A percentile compares a stretch with the other conserved stretches of the same genome.
Conservation (phyloP, 2,329 filamentous ascomycete species). For the Thermoascus crustaceus region DNA sequence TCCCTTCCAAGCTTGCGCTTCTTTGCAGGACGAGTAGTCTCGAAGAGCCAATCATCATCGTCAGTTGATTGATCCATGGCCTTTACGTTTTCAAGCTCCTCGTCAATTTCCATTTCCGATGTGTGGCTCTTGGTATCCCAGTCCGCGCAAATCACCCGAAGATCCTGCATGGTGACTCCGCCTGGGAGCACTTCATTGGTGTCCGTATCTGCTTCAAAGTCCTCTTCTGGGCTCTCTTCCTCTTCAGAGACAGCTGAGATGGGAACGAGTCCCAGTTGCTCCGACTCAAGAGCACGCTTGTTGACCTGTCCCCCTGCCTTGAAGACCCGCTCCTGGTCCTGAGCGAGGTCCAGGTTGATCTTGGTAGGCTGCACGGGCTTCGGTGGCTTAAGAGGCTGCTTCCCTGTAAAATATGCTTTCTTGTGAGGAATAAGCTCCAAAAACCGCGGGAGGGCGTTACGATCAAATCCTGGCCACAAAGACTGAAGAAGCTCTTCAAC, state of each 20-base stretch:
- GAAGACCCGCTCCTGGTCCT: conserved; percentile 81
- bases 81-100: conserved; percentile 9
- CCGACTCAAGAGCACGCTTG: conserved; percentile 42
- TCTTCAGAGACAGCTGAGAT: conserved; percentile 39
- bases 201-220: conserved; percentile 47
- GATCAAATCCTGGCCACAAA: conserved; percentile 73
- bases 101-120: conserved; percentile 31
- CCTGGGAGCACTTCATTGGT: conserved; percentile 57
- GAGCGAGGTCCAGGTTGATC: conserved; percentile 73
- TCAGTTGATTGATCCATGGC: conserved; percentile 43
- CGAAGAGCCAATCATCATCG: conserved; percentile 45
- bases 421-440: conserved; percentile 76
- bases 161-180: conserved; percentile 68
- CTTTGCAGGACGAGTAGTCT: conserved; percentile 49
- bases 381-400: conserved; percentile 68
- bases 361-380: conserved; percentile 81
- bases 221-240: conserved; percentile 41
- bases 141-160: conserved; percentile 78
- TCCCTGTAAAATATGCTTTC: conserved; percentile 67
- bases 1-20: conserved; percentile 52
- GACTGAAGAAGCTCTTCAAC: conserved; percentile 68
- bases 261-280: conserved; percentile 49
- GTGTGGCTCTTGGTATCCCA: conserved; percentile 62
- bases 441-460: conserved; percentile 66
- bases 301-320: conserved; percentile 58